A percentile compares a stretch with the other conserved stretches of the same genome.
Evolutionary conservation across 2,329 filamentous ascomycete species (phyloP).

Genomic region (Xenoacremonium recifei): DNA sequence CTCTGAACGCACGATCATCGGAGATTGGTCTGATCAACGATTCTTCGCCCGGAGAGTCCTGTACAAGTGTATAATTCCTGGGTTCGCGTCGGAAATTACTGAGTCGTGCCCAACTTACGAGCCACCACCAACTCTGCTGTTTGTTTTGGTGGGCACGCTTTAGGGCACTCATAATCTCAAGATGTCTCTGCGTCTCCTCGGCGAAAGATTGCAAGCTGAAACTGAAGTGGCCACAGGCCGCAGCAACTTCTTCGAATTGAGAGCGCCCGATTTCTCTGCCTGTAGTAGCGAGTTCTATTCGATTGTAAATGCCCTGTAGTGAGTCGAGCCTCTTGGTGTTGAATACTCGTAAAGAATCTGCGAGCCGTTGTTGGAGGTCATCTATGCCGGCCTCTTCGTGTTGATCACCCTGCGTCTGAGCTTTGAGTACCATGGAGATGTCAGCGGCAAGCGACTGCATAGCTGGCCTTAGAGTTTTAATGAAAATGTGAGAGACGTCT

Average conservation of each 20-base stretch:
- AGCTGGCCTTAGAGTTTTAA: no score
- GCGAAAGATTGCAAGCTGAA: conserved; percentile 89
- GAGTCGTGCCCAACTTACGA: conserved; percentile 66
- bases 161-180: conserved; percentile 81
- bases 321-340: conserved; percentile 91
- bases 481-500: no score
- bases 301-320: conserved; percentile 74
- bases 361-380: no score
- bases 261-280: conserved; percentile 62
- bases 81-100: conserved; percentile 7
- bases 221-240: conserved; percentile 93
- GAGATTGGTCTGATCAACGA: conserved; percentile 12
- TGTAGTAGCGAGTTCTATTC: conserved; percentile 61
- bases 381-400: no score
- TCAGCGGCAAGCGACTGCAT: no score
- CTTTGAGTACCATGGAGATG: no score
- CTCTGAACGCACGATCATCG: background rate
- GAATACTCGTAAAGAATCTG: no score
- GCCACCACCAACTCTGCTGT: conserved; percentile 73
- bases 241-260: conserved; percentile 92
- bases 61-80: conserved; percentile 31
- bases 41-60: conserved; percentile 33
- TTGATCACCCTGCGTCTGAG: no score
- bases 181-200: conserved; percentile 79
- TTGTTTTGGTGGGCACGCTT: conserved; percentile 66